These are phyloP conservation scores for Skeletonema grethae DNA, from an alignment of 108 stramenopile genomes.

Conservation along the genomic window DNA sequence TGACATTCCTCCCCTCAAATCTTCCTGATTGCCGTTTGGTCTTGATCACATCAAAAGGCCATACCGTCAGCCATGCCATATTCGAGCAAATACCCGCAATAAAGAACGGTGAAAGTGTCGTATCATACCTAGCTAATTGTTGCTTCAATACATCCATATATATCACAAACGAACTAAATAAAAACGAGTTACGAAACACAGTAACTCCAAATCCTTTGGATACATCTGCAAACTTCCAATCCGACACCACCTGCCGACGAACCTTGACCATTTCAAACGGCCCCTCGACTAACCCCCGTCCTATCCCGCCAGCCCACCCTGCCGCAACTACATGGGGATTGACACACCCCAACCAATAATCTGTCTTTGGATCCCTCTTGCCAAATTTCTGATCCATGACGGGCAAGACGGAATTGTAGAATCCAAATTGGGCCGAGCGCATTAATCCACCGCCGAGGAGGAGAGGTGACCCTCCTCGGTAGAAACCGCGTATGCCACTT, in stretches of 20 bases:
- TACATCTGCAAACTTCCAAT: slow-evolving; percentile 58
- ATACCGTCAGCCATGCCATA: slow-evolving; percentile 81
- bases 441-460: slow-evolving; percentile 81
- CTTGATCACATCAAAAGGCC: slow-evolving; percentile 86
- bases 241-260: slow-evolving; percentile 64
- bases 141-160: slow-evolving; percentile 80
- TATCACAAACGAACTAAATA: slow-evolving; percentile 72
- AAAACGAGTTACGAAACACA: slow-evolving; percentile 64
- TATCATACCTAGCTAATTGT: slow-evolving; percentile 28
- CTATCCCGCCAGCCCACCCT: slow-evolving; percentile 79
- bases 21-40: slow-evolving; percentile 75
- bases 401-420: slow-evolving; percentile 57
- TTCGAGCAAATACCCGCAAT: slow-evolving; percentile 84
- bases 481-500: slow-evolving; percentile 71
- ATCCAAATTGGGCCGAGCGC: slow-evolving; percentile 87
- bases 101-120: slow-evolving; percentile 58
- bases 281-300: slow-evolving; percentile 78
- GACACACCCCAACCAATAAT: slow-evolving; percentile 50
- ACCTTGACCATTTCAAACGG: slow-evolving; percentile 87
- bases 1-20: slow-evolving; percentile 41
- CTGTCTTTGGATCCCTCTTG: slow-evolving; percentile 12
- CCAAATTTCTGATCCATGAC: slow-evolving; percentile 46
- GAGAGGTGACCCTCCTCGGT: slow-evolving; percentile 73
- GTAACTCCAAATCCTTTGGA: slow-evolving; percentile 76
- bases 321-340: slow-evolving; percentile 76